Percentiles rank a stretch among this genome's conserved stretches.
Conservation (phyloP, 345 rosid genomes). For the Gossypium anomalum region DNA sequence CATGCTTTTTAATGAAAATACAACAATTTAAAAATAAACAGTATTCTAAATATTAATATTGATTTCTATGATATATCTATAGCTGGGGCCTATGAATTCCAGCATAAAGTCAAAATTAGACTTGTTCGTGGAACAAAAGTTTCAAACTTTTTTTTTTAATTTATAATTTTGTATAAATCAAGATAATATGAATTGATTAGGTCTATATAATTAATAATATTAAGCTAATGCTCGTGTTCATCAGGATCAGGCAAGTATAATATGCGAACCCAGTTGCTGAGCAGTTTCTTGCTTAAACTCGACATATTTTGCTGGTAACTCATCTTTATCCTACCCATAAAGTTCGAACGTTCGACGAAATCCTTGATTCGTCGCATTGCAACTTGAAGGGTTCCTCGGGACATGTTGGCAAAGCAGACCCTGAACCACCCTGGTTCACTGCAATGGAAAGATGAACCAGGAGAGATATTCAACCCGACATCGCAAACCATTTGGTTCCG, state of each 20-base stretch:
- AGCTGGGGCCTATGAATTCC: too few relatives aligned
- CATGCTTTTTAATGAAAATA: too few relatives aligned
- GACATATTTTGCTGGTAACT: background rate
- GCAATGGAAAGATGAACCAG: conserved; percentile 85
- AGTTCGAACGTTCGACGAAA: conserved; percentile 25
- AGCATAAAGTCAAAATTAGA: background rate
- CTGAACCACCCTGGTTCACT: conserved; percentile 89
- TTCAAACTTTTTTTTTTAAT: background rate
- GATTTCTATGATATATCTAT: too few relatives aligned
- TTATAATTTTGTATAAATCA: background rate
- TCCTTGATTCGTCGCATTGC: conserved; percentile 49
- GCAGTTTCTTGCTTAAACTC: conserved; percentile 30
- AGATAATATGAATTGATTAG: too few relatives aligned
- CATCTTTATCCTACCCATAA: background rate
- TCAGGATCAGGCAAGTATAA: conserved; percentile 20
- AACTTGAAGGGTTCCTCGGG: conserved; percentile 35
- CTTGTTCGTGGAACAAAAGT: background rate
- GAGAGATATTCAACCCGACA: conserved; percentile 69
- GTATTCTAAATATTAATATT: too few relatives aligned
- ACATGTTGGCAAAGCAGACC: conserved; percentile 74
- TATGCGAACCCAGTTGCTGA: conserved; percentile 37
- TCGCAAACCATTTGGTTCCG: conserved; percentile 60
- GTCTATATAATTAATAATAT: too few relatives aligned
- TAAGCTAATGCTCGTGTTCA: conserved; percentile 31
- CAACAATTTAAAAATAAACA: too few relatives aligned